These are phyloP conservation scores for Dioscorea cayenensis DNA, from an alignment of 116 monocot genomes.

Conservation along the genomic window DNA sequence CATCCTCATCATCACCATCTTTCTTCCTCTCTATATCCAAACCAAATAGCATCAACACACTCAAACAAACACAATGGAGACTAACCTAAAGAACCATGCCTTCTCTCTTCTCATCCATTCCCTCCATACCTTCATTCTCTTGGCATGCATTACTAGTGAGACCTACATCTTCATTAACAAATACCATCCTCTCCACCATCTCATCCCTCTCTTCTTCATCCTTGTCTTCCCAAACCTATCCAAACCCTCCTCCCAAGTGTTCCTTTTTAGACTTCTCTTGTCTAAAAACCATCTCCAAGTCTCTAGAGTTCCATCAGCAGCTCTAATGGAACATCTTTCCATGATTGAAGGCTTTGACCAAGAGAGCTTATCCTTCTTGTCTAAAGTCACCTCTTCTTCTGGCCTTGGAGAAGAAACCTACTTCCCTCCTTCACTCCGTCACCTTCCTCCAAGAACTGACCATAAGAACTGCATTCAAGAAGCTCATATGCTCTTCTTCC, in stretches of 20 bases:
- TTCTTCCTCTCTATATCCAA: too few relatives aligned
- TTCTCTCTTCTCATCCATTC: too few relatives aligned
- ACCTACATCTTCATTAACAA: too few relatives aligned
- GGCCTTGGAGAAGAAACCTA: slow-evolving; percentile 57
- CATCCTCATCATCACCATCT: too few relatives aligned
- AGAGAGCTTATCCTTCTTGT: slow-evolving; percentile 44
- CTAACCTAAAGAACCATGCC: background rate
- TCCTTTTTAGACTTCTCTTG: slow-evolving; percentile 57
- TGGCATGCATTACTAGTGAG: too few relatives aligned
- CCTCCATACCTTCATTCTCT: too few relatives aligned
- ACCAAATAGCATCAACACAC: too few relatives aligned
- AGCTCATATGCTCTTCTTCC: slow-evolving; percentile 41
- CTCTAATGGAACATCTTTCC: slow-evolving; percentile 38
- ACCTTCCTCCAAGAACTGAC: slow-evolving; percentile 34
- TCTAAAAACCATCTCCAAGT: slow-evolving; percentile 23
- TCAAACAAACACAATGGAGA: too few relatives aligned
- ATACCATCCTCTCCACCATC: too few relatives aligned
- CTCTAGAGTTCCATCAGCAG: slow-evolving; percentile 32
- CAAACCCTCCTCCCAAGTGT: background rate
- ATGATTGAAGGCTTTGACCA: slow-evolving; percentile 41
- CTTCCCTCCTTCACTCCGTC: slow-evolving; percentile 43
- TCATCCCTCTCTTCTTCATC: background rate
- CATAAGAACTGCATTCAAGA: slow-evolving; percentile 28
- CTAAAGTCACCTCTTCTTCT: slow-evolving; percentile 33
- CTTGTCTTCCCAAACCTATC: background rate